Percentiles rank a stretch among this genome's conserved stretches.
Evolutionary conservation across 371 early-diverging fungal genomes (phyloP).

Genomic region (Mucor mucedo): DNA sequence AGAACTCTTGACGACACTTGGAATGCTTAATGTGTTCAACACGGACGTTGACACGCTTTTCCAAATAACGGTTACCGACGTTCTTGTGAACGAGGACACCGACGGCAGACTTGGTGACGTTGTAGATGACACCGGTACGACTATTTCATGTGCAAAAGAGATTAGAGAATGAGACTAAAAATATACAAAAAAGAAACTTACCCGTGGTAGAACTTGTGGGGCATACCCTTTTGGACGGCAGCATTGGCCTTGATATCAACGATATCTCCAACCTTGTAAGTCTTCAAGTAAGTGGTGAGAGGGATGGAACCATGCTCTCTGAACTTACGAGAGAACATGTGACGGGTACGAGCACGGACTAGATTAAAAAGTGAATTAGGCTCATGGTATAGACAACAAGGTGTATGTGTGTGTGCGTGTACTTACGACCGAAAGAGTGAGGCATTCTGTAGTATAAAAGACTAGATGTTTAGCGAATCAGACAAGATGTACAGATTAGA

Average conservation of each 20-base stretch:
- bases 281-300: conserved; percentile 96
- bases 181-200: conserved; percentile 38
- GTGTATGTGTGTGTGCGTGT: no score
- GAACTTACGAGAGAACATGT: conserved; percentile 97
- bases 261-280: conserved; percentile 90
- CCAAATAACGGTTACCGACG: conserved; percentile 97
- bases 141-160: conserved; percentile 38
- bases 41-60: conserved; percentile 98
- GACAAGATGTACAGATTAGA: conserved; percentile 1
- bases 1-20: conserved; percentile 98
- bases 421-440: conserved; percentile 89
- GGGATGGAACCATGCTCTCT: conserved; percentile 91
- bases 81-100: conserved; percentile 98
- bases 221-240: conserved; percentile 99
- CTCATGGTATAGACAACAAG: not conserved
- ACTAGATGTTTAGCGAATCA: not conserved
- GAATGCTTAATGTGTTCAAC: conserved; percentile 99
- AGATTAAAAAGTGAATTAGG: not conserved
- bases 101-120: conserved; percentile 97
- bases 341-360: conserved; percentile 89
- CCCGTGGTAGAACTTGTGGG: conserved; percentile 99
- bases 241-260: conserved; percentile 55
- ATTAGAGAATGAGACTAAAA: conserved; percentile 3
- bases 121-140: conserved; percentile 97
- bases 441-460: conserved; percentile 63